Evolutionary conservation across 2,329 filamentous ascomycete species (phyloP).

Genomic region (Talaromyces islandicus): DNA sequence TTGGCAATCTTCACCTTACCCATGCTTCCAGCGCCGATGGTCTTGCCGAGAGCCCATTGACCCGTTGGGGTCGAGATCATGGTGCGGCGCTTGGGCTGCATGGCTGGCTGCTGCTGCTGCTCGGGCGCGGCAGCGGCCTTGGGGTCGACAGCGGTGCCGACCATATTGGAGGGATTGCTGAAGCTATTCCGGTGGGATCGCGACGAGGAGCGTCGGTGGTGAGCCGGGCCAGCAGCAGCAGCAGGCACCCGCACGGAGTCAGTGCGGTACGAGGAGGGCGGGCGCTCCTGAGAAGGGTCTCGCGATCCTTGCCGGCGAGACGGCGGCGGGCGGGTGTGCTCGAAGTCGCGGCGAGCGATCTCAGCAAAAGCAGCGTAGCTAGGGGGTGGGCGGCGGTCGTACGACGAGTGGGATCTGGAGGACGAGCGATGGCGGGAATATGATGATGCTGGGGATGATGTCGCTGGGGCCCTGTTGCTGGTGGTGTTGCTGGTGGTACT

Average conservation of each 20-base stretch:
- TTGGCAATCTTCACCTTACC: constrained; percentile 96
- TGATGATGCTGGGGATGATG: constrained; percentile 35
- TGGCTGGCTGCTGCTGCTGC: constrained; percentile 45
- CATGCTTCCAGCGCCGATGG: constrained; percentile 96
- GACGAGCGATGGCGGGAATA: constrained; percentile 23
- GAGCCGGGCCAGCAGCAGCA: constrained; percentile 9
- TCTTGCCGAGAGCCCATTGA: constrained; percentile 93
- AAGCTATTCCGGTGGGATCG: constrained; percentile 38
- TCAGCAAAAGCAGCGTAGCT: constrained; percentile 45
- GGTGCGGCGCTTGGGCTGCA: constrained; percentile 55
- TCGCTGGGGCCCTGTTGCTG: constrained; percentile 21
- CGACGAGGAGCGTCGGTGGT: constrained; percentile 32
- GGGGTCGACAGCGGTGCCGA: constrained; percentile 44
- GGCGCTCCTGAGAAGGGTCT: constrained; percentile 47
- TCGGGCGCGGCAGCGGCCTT: constrained; percentile 50
- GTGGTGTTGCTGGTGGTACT: constrained; percentile 36
- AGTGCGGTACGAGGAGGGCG: constrained; percentile 43
- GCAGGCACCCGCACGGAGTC: constrained; percentile 45
- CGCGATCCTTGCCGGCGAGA: constrained; percentile 60
- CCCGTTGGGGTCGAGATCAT: constrained; percentile 86
- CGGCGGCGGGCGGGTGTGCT: constrained; percentile 49
- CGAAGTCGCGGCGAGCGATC: constrained; percentile 64
- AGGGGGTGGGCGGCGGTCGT: constrained; percentile 41
- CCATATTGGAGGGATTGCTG: constrained; percentile 26
- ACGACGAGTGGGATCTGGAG: constrained; percentile 32